Base-by-base conservation (phyloP, 257 asterid species). In the Ligustrum vulgare region DNA sequence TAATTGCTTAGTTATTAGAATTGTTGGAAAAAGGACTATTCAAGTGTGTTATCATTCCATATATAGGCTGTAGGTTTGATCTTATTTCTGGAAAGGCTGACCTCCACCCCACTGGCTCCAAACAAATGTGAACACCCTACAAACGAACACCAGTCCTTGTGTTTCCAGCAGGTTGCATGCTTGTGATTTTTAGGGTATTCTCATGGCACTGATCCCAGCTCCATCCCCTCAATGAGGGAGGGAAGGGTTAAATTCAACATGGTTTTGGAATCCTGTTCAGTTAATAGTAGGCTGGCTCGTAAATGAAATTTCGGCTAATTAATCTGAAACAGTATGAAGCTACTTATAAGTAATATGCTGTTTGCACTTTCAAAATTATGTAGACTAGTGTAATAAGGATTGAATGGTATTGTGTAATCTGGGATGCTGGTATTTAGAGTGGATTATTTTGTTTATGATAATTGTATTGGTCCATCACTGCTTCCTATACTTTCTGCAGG, bases 401-500 rank as follows among this genome's bases (percentile, higher is more conserved):
- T 41, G 51, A 32, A 25, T 60, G 13, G 67, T 54, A 41, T 28
- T 74, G 41, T 18, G 18, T 56, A 20, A n/a, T 56, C 12, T 56
- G 11, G 64, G 11, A 49, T 63, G 67, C 37, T 43, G 69, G 39
- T 31, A 39, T 56, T 54, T 8, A 16, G 34, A 39, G 2, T 35
- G 16, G 25, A n/a, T 39, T 15, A 12, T 69, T 41, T 25, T 71
- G 70, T n/a, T 33, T 45, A 6, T 33, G 31, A 20, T 72, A 12
- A 72, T 37, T 56, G 69, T 54, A 12, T 75, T 78, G 39, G 62
- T 36, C 20, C 23, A 65, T 56, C 13, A 77, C 56, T 65, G 39
- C 58, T 23, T 37, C 35, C 45, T 74, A 31, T 71, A 45, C 63
- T 72, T 65, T 73, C 28, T 43, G 58, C 90, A 95, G 99, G 99